phyloP scores from a whole-genome alignment of 2,329 filamentous ascomycete species.

The Scolecobasidium constrictum region DNA sequence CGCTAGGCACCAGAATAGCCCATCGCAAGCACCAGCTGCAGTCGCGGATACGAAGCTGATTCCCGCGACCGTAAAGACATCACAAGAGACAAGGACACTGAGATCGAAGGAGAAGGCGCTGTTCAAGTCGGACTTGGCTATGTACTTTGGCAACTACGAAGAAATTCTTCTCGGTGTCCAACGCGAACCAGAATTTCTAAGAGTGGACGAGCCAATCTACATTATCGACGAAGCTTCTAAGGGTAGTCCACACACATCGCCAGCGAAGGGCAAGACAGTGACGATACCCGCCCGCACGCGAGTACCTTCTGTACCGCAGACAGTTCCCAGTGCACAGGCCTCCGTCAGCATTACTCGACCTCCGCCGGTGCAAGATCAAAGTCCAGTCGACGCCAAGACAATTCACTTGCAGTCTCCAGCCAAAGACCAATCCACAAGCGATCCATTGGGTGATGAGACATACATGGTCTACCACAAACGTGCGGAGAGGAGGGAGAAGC shows the following conservation, averaged over 20 bases:
- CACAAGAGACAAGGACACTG: constrained; percentile 55
- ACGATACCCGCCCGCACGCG: constrained; percentile 17
- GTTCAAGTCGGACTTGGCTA: constrained; percentile 82
- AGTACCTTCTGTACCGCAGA: neutral
- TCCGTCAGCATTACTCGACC: constrained; percentile 7
- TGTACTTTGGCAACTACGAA: constrained; percentile 90
- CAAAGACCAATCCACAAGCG: constrained; percentile 22
- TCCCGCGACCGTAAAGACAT: neutral
- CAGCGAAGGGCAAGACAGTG: constrained; percentile 16
- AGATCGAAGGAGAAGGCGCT: constrained; percentile 74
- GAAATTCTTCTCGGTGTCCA: constrained; percentile 81
- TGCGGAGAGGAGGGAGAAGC: constrained; percentile 55
- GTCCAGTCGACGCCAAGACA: constrained; percentile 8
- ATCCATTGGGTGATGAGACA: constrained; percentile 45
- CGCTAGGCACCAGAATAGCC: neutral
- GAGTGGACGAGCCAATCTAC: constrained; percentile 61
- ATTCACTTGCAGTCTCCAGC: constrained; percentile 9
- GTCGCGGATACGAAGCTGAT: neutral
- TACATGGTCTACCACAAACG: constrained; percentile 50
- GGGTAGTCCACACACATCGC: constrained; percentile 16
- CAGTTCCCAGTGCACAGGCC: constrained; percentile 1
- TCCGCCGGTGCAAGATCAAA: constrained; percentile 16
- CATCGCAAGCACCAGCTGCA: neutral
- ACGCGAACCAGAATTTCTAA: constrained; percentile 69
- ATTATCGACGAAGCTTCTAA: constrained; percentile 49